Conservation (phyloP, 2,329 filamentous ascomycete species). For the Pestalotiopsis sp. region DNA sequence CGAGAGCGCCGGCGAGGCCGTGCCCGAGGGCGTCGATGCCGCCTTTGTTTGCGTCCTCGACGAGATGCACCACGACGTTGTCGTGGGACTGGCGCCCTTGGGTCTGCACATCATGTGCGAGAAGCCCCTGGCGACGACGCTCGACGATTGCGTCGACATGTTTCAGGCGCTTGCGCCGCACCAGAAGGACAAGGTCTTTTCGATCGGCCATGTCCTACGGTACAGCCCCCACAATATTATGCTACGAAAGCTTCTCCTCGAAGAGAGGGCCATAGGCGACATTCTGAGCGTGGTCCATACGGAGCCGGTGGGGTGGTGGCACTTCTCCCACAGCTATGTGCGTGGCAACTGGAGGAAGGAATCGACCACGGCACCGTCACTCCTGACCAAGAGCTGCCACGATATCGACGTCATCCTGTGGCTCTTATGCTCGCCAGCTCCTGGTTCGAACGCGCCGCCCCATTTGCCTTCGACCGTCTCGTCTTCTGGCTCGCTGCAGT, state of each 20-base stretch:
- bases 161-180: conserved; percentile 55
- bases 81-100: conserved; percentile 71
- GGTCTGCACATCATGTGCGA: conserved; percentile 88
- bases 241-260: conserved; percentile 74
- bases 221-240: conserved; percentile 93
- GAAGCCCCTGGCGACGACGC: conserved; percentile 83
- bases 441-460: conserved; percentile 46
- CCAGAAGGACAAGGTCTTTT: conserved; percentile 62
- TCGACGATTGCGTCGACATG: conserved; percentile 78
- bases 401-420: conserved; percentile 93
- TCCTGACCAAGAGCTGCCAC: conserved; percentile 95
- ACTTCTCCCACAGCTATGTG: conserved; percentile 89
- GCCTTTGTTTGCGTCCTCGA: conserved; percentile 74
- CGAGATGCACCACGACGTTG: conserved; percentile 82
- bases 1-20: conserved; percentile 47
- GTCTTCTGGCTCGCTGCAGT: conserved; percentile 75
- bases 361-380: conserved; percentile 72
- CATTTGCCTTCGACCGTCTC: conserved; percentile 78
- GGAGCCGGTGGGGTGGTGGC: conserved; percentile 95
- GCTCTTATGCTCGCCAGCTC: conserved; percentile 76
- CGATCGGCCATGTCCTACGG: conserved; percentile 89
- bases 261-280: conserved; percentile 78
- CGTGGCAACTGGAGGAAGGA: conserved; percentile 92
- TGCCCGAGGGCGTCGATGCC: conserved; percentile 60
- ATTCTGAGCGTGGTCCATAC: conserved; percentile 86